Conservation (phyloP, 2,329 filamentous ascomycete species). For the Ramichloridium luteum region DNA sequence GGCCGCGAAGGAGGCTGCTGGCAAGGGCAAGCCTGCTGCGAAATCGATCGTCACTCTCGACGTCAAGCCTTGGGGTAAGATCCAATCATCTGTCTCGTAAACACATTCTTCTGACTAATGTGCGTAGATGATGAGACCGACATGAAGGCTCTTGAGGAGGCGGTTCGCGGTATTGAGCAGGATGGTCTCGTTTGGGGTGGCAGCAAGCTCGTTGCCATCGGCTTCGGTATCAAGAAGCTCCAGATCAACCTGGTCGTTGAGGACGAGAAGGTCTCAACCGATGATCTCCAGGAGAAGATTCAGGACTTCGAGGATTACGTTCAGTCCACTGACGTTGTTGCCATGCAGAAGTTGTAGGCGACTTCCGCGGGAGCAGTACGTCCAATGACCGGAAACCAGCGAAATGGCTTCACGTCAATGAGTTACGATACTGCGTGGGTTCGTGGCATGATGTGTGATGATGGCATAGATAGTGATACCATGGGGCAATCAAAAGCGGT, state of each 20-base stretch:
- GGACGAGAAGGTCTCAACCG: constrained; percentile 85
- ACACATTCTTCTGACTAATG: neutral
- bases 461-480: constrained; percentile 12
- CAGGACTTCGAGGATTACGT: constrained; percentile 84
- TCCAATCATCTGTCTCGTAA: constrained; percentile 4
- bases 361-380: too few relatives aligned
- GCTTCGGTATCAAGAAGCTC: constrained; percentile 98
- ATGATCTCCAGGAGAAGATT: constrained; percentile 80
- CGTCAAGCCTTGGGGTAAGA: constrained; percentile 97
- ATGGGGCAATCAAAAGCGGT: too few relatives aligned
- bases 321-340: constrained; percentile 81
- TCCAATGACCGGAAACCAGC: too few relatives aligned
- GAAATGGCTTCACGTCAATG: too few relatives aligned
- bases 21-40: constrained; percentile 79
- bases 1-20: too few relatives aligned
- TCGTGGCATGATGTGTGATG: constrained; percentile 13
- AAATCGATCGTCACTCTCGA: constrained; percentile 95
- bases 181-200: constrained; percentile 95
- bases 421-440: neutral
- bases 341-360: constrained; percentile 83
- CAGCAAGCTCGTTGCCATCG: constrained; percentile 77
- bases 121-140: constrained; percentile 75
- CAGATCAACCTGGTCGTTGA: constrained; percentile 97
- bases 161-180: constrained; percentile 73
- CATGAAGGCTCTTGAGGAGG: constrained; percentile 67